These are phyloP conservation scores for Phlyctochytrium bullatum DNA, from an alignment of 192 early-diverging fungal species.

Conservation along the genomic window DNA sequence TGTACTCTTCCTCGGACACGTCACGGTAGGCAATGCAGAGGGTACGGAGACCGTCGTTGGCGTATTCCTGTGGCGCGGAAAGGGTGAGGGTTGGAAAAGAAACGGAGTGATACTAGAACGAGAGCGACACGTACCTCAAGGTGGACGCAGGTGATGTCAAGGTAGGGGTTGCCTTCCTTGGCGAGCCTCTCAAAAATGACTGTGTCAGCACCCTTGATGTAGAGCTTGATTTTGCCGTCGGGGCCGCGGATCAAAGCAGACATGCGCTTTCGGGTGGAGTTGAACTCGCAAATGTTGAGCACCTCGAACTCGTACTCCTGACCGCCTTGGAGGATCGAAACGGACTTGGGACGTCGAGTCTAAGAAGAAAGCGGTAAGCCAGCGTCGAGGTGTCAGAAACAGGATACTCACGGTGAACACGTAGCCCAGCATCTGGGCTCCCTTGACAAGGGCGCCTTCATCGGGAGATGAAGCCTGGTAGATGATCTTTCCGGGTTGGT, in stretches of 20 bases:
- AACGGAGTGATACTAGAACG: background rate
- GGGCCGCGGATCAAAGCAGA: conserved; percentile 83
- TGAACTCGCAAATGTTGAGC: conserved; percentile 95
- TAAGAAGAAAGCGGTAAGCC: conserved; percentile 12
- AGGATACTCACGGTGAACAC: conserved; percentile 41
- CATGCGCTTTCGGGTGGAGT: conserved; percentile 98
- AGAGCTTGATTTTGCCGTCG: conserved; percentile 78
- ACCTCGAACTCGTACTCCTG: conserved; percentile 79
- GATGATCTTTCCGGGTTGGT: conserved; percentile 63
- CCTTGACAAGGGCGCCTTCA: conserved; percentile 86
- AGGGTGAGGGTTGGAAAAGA: background rate
- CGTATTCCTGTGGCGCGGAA: conserved; percentile 80
- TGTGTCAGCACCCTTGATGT: conserved; percentile 97
- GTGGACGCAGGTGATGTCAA: conserved; percentile 39
- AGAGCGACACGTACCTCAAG: conserved; percentile 42
- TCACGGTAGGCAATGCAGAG: conserved; percentile 95
- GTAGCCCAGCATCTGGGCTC: conserved; percentile 57
- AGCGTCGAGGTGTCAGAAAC: background rate
- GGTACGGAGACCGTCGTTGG: conserved; percentile 93
- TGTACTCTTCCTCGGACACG: conserved; percentile 83
- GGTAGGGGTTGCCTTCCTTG: conserved; percentile 39
- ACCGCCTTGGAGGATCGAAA: conserved; percentile 44
- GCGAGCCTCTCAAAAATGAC: conserved; percentile 90
- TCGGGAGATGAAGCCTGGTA: conserved; percentile 98
- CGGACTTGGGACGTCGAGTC: conserved; percentile 54